Evolutionary conservation across 2,329 filamentous ascomycete species (phyloP).

Genomic region (Trichoderma aggressivum): DNA sequence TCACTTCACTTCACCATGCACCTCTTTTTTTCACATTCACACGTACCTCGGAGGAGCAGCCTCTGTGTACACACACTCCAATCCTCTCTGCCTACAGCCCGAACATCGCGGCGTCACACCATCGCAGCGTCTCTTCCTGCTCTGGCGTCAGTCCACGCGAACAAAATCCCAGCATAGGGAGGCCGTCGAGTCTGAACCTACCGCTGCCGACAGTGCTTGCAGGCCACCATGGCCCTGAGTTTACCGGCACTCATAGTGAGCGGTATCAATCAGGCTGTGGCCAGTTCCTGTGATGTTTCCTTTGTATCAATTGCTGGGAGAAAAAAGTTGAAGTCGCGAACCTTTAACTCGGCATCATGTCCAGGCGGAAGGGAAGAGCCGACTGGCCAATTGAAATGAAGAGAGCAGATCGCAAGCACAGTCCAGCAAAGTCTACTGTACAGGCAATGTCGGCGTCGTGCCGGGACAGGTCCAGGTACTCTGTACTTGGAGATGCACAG

Average conservation of each 20-base stretch:
- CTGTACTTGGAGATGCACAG: background rate
- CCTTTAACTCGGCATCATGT: background rate
- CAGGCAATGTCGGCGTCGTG: no score
- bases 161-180: background rate
- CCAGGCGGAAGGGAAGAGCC: background rate
- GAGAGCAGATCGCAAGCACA: background rate
- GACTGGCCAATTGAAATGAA: background rate
- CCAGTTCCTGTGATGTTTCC: no score
- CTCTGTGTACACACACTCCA: conserved; percentile 6
- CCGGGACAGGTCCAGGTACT: rapidly evolving
- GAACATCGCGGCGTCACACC: conserved; percentile 1
- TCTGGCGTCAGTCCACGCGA: background rate
- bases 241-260: background rate
- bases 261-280: background rate
- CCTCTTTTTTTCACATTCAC: background rate
- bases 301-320: background rate
- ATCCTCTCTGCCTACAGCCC: background rate
- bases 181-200: background rate
- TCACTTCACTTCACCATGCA: background rate
- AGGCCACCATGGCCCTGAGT: conserved; percentile 6
- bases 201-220: conserved; percentile 16
- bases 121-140: conserved; percentile 14
- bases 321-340: background rate
- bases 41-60: conserved; percentile 2
- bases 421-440: background rate